Evolutionary conservation across 768 basidiomycete species (phyloP), one percentile per base, ranked within the genome.

Genomic region (Tricholoma saponaceum): DNA sequence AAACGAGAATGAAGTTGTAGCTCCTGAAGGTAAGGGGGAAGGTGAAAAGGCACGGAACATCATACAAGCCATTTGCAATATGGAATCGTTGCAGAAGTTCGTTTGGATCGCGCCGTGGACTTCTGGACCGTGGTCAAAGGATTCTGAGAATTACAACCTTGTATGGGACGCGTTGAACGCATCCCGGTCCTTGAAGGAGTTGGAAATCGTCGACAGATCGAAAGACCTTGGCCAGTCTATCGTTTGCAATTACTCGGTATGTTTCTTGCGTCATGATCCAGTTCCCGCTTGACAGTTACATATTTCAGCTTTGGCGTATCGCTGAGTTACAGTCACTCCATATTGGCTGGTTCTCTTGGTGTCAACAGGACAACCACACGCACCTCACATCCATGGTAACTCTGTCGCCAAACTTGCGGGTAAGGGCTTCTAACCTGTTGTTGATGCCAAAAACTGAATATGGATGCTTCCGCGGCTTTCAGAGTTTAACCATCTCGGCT

Each of bases 1-100:
- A n/a, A n/a, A n/a, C n/a, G n/a, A n/a, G n/a, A n/a, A n/a, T n/a
- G n/a, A n/a, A n/a, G n/a, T n/a, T n/a, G n/a, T 20, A n/a, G 1
- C 41, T 46, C 4, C 9, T 25, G 25, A 25, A 46, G 22, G 7
- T 2, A 4, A 13, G 9, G 28, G 51, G 35, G 39, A 43, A n/a
- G 41, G 14, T 22, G 37, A 23, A 39, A 13, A 12, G 12, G 37
- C 22, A 9, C 22, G n/a, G 22, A 12, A 43, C 26, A 54, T 54
- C n/a, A 39, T 25, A 28, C 5, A 26, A 1, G 53, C 53, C 26
- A 35, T 62, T 12, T 41, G 51, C 22, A 51, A 55, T 13, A 18
- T 55, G 28, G 33, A 41, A 8, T 56, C 54, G n/a, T 47, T 54
- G 54, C 55, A 16, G 8, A 41, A 54, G 54, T 56, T 22, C 9